phyloP scores from a whole-genome alignment of 805 yeast genomes.

The Wickerhamiella cacticola region DNA sequence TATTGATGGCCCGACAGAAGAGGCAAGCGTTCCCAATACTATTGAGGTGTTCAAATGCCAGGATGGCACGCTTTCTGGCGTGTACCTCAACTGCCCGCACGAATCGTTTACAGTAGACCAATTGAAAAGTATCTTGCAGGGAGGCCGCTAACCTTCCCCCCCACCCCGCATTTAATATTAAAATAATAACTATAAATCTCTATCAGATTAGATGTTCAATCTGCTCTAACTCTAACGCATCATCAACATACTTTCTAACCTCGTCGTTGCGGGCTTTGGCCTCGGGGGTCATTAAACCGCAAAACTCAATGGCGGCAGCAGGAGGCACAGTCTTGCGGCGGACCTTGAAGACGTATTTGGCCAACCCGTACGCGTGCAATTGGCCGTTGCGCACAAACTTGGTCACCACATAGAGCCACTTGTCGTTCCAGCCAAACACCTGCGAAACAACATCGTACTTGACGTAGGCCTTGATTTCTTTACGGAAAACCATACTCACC shows the following conservation, averaged over 20 bases:
- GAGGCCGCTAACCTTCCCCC: neutral
- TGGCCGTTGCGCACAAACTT: constrained; percentile 36
- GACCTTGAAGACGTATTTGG: constrained; percentile 71
- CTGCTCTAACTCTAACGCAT: constrained; percentile 20
- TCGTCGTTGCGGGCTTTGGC: constrained; percentile 29
- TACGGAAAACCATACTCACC: constrained; percentile 52
- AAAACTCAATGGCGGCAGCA: constrained; percentile 40
- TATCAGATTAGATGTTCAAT: constrained; percentile 11
- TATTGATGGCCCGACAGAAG: constrained; percentile 78
- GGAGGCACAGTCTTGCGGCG: constrained; percentile 69
- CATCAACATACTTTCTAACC: constrained; percentile 17
- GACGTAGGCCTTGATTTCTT: constrained; percentile 60
- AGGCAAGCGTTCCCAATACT: constrained; percentile 43
- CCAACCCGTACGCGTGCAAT: constrained; percentile 47
- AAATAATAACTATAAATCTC: too few species aligned
- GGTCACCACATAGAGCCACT: constrained; percentile 68
- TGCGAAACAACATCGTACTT: constrained; percentile 43
- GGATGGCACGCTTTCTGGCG: constrained; percentile 17
- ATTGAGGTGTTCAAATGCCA: constrained; percentile 34
- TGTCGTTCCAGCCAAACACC: constrained; percentile 72
- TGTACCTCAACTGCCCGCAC: neutral
- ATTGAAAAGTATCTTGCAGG: neutral
- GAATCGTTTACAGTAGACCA: constrained; percentile 10
- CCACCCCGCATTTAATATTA: too few species aligned
- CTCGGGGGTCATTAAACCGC: constrained; percentile 46